Percentiles rank a stretch among this genome's conserved stretches.
Conservation (phyloP, 1,284 basidiomycete species). For the Pascua guehoae region DNA sequence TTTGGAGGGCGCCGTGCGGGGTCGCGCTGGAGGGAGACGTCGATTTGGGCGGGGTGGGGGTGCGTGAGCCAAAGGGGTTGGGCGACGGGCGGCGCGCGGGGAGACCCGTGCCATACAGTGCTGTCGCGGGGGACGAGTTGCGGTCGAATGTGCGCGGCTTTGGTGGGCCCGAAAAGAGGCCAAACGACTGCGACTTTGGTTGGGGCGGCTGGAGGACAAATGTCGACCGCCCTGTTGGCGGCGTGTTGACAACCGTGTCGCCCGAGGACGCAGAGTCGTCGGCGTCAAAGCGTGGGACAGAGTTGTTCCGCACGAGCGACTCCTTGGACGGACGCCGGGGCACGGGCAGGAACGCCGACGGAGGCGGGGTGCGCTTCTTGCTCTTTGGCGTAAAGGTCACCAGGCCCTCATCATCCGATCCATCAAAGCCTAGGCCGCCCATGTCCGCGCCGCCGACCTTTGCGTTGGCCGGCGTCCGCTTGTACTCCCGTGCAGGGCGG, state of each 20-base stretch:
- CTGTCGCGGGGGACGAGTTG: constrained; percentile 4
- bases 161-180: constrained; percentile 28
- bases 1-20: constrained; percentile 5
- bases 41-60: constrained; percentile 2
- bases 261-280: constrained; percentile 40
- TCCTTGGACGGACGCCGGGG: constrained; percentile 41
- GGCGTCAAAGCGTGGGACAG: constrained; percentile 37
- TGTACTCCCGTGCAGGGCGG: constrained; percentile 41
- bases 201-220: constrained; percentile 6
- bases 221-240: not conserved
- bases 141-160: not conserved
- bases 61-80: not conserved
- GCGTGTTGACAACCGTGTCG: constrained; percentile 22
- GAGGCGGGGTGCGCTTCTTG: constrained; percentile 53
- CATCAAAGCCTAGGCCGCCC: constrained; percentile 27
- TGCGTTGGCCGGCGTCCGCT: constrained; percentile 25
- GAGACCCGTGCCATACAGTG: constrained; percentile 8
- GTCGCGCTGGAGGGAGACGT: no score
- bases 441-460: constrained; percentile 42
- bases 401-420: constrained; percentile 36
- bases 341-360: constrained; percentile 39
- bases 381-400: constrained; percentile 52
- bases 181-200: constrained; percentile 34
- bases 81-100: not conserved
- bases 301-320: constrained; percentile 32